These are phyloP conservation scores for Cercospora sp. DNA, from an alignment of 2,329 filamentous ascomycete species.

Conservation along the genomic window DNA sequence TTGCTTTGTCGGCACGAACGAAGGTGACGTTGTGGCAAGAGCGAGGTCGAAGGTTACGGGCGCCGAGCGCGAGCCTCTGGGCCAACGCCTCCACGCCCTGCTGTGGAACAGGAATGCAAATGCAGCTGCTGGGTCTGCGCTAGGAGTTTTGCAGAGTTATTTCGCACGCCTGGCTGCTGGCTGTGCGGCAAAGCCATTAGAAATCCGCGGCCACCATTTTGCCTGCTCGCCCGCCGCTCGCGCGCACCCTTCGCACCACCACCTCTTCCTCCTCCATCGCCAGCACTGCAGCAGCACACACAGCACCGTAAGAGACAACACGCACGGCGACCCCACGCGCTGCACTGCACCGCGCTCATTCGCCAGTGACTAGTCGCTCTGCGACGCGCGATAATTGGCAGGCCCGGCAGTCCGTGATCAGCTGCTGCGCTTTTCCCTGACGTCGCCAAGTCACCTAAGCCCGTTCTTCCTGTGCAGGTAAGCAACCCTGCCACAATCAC, in stretches of 20 bases:
- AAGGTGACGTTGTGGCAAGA: not conserved
- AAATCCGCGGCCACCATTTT: not conserved
- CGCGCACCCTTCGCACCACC: not conserved
- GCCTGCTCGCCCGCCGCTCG: not conserved
- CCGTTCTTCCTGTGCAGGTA: not conserved
- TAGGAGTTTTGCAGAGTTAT: not conserved
- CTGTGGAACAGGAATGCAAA: not conserved
- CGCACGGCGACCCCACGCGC: not conserved
- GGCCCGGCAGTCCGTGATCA: not conserved
- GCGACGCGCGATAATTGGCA: not conserved
- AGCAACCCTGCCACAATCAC: conserved; percentile 3
- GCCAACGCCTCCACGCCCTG: not conserved
- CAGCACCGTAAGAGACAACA: not conserved
- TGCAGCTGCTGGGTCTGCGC: not conserved
- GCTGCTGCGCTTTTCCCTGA: not conserved
- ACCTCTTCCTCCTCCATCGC: not conserved
- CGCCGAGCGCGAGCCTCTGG: not conserved
- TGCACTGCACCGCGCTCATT: not conserved
- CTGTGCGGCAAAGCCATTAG: not conserved
- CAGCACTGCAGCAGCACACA: not conserved
- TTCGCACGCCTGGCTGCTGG: not conserved
- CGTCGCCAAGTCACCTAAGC: conserved; percentile 10
- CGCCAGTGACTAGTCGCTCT: not conserved
- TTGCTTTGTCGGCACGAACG: not conserved
- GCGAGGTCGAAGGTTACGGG: not conserved